Evolutionary conservation across 1,284 basidiomycete genomes (phyloP).

Genomic region (Gomphus bonarii): DNA sequence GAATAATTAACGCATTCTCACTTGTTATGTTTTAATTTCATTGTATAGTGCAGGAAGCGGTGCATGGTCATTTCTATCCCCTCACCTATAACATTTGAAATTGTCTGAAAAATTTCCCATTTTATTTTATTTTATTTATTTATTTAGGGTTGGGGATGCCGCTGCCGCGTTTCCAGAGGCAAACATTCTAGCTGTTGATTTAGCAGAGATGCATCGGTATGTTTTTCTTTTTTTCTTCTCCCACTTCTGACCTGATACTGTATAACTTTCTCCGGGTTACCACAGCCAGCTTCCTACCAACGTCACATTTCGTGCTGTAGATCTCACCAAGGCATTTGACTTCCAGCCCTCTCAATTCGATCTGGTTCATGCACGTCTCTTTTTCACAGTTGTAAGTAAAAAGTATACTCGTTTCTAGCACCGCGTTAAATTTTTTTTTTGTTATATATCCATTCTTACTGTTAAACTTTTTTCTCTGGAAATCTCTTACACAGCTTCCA

Average conservation of each 20-base stretch:
- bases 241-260: too few species aligned
- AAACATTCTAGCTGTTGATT: background rate
- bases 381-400: background rate
- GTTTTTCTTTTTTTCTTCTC: background rate
- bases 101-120: too few species aligned
- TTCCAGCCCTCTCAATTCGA: background rate
- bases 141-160: background rate
- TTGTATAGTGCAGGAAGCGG: background rate
- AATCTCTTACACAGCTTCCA: background rate
- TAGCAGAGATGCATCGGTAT: background rate
- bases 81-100: too few species aligned
- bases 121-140: background rate
- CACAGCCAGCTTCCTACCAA: background rate
- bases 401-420: too few species aligned
- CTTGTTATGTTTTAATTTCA: background rate
- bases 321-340: background rate
- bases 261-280: too few species aligned
- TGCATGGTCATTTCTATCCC: background rate
- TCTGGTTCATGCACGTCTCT: background rate
- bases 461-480: background rate
- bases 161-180: background rate
- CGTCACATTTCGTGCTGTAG: background rate
- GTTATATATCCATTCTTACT: background rate
- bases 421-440: background rate
- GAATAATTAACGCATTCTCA: background rate